Percentiles rank a stretch among this genome's conserved stretches.
Evolutionary conservation across 345 rosid genomes (phyloP).

Genomic region (Capsella bursapastoris): DNA sequence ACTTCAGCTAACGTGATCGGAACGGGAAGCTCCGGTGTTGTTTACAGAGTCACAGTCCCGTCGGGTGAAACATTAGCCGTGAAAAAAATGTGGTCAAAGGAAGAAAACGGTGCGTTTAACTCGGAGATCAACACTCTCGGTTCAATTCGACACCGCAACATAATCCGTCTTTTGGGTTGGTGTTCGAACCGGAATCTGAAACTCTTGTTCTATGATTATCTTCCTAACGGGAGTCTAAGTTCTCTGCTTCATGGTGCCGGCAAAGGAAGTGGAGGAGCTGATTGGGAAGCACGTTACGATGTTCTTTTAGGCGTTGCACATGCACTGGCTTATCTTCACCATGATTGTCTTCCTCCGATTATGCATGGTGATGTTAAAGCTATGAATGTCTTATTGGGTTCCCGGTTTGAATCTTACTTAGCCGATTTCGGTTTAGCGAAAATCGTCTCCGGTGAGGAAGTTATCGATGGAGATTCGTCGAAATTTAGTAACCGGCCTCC

Average conservation of each 20-base stretch:
- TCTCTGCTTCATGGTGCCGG: constrained; percentile 83
- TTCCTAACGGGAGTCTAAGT: constrained; percentile 93
- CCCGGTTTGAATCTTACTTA: constrained; percentile 69
- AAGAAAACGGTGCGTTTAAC: constrained; percentile 77
- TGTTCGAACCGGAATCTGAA: constrained; percentile 74
- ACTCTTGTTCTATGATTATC: constrained; percentile 85
- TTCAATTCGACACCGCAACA: constrained; percentile 81
- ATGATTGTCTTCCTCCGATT: constrained; percentile 87
- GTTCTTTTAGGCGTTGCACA: constrained; percentile 81
- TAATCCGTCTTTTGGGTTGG: constrained; percentile 86
- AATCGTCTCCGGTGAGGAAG: constrained; percentile 44
- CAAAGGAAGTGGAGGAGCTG: constrained; percentile 72
- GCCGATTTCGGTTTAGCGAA: constrained; percentile 94
- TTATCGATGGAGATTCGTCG: constrained; percentile 41
- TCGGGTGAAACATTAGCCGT: constrained; percentile 83
- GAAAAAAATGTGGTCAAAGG: constrained; percentile 93
- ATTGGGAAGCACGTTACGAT: constrained; percentile 86
- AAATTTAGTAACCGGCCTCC: constrained; percentile 64
- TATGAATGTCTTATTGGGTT: constrained; percentile 84
- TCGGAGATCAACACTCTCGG: constrained; percentile 88
- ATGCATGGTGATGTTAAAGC: constrained; percentile 93
- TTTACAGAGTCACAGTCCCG: constrained; percentile 70
- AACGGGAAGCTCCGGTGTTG: constrained; percentile 97
- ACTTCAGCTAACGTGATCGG: constrained; percentile 89
- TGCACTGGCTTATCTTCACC: constrained; percentile 91